phyloP scores from a whole-genome alignment of 2,329 filamentous ascomycete species.

The Trichoderma simmonsii region DNA sequence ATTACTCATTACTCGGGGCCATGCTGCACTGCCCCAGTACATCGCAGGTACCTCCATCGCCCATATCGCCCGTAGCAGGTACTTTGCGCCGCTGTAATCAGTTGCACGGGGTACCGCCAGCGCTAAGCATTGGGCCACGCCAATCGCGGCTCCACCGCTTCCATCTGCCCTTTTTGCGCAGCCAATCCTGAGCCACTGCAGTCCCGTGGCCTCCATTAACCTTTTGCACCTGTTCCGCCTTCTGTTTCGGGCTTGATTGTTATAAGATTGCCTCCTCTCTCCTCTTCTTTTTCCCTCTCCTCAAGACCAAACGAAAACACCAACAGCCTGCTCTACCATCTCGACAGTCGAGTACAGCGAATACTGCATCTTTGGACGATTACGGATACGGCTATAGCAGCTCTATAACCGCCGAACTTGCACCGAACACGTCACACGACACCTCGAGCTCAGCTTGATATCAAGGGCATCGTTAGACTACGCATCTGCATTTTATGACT shows the following conservation, averaged over 20 bases:
- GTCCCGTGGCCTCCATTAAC: constrained; percentile 7
- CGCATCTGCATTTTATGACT: background rate
- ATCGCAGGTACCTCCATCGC: background rate
- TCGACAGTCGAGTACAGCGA: background rate
- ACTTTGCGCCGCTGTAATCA: background rate
- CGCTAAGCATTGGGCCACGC: constrained; percentile 14
- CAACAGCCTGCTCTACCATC: background rate
- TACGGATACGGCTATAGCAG: background rate
- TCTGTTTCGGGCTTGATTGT: background rate
- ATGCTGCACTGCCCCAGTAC: background rate
- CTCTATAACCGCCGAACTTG: background rate
- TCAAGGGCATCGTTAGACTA: background rate
- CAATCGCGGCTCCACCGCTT: constrained; percentile 10
- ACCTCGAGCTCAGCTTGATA: background rate
- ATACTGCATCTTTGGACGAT: background rate
- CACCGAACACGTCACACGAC: background rate
- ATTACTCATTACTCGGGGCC: background rate
- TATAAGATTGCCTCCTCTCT: constrained; percentile 13
- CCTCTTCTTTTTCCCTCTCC: background rate
- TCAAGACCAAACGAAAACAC: background rate
- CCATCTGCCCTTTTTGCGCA: constrained; percentile 1
- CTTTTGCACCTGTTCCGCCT: constrained; percentile 1
- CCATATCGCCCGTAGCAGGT: background rate
- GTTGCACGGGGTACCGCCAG: constrained; percentile 1
- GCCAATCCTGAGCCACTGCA: constrained; percentile 8